phyloP scores from a whole-genome alignment of 2,329 filamentous ascomycete species.

The Pyricularia pennisetigena region DNA sequence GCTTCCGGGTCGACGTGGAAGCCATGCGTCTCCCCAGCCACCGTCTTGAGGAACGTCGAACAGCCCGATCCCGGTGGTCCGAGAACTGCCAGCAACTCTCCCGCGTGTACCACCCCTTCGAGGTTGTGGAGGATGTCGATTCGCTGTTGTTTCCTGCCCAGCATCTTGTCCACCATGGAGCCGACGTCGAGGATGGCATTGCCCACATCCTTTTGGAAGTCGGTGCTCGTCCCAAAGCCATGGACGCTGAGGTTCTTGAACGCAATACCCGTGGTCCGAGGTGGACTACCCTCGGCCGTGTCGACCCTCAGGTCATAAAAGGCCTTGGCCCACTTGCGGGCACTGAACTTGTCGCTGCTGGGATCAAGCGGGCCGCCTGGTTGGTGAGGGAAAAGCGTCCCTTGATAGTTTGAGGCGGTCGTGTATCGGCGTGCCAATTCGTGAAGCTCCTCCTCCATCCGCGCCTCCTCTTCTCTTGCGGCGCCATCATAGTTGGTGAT shows the following conservation, averaged over 20 bases:
- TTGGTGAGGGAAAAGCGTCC: neutral
- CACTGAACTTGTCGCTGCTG: neutral
- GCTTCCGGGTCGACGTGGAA: neutral
- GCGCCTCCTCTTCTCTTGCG: neutral
- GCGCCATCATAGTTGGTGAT: neutral
- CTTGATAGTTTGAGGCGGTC: neutral
- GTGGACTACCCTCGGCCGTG: neutral
- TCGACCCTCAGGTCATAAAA: neutral
- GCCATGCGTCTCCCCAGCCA: slow-evolving; percentile 31
- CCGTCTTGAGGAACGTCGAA: slow-evolving; percentile 54
- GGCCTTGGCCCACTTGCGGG: neutral
- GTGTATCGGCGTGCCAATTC: neutral
- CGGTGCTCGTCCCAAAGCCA: neutral
- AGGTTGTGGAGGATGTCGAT: neutral
- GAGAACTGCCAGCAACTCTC: slow-evolving; percentile 24
- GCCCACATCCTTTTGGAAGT: neutral
- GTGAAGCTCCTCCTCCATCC: neutral
- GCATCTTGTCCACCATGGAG: neutral
- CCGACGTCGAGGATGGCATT: neutral
- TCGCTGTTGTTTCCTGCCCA: neutral
- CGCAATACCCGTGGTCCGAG: neutral
- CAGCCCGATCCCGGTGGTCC: slow-evolving; percentile 35
- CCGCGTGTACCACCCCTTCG: neutral
- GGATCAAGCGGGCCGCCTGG: neutral
- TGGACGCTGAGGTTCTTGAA: neutral